Evolutionary conservation across 176 grass and related monocot genomes (phyloP), one percentile per base, ranked within the genome.

Genomic region (Bromus sterilis): DNA sequence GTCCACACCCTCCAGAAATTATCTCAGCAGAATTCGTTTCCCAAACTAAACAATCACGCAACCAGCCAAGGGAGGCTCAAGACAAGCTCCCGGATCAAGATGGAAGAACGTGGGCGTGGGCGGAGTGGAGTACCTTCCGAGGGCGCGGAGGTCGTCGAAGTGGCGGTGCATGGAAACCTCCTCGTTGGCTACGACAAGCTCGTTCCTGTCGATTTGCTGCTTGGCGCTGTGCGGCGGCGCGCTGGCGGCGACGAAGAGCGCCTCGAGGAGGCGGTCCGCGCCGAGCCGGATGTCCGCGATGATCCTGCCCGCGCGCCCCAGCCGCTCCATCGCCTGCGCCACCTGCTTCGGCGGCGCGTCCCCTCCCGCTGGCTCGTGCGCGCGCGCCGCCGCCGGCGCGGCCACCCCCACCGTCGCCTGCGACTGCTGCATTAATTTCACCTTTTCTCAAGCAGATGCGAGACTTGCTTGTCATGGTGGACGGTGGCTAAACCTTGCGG

Each of bases 311-410:
- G 93, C 93, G 23, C 75, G 77, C 18, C 84, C 89, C 60, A 98
- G 93, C 2, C 93, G 86, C 71, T 98, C 92, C 96, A 98, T 98
- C 71, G 93, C 93, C 89, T 93, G 93, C 12, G 96, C 93, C 72
- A 98, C 96, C 91, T 95, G 92, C 86, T 95, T 98, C 23, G 96
- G 96, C 35, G 96, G 96, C 82, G 96, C 96, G 70, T 95, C 93
- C 11, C 83, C 83, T 3, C 24, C 26, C 5, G 36, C 46, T 23
- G 43, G 3, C n/a, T 81, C 80, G 37, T 42, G 66, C 4, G 37
- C 66, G 15, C 55, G 61, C 29, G 78, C 48, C 32, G 29, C 40
- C 66, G 43, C 42, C 26, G 71, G n/a, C 67, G 68, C 46, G 15
- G 35, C 3, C 57, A 26, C 6, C 58, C 74, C 3, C 66, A 21